Evolutionary conservation across 441 rosid species (phyloP), one percentile per base, ranked within the genome.

Genomic region (Adansonia madagascariensis): DNA sequence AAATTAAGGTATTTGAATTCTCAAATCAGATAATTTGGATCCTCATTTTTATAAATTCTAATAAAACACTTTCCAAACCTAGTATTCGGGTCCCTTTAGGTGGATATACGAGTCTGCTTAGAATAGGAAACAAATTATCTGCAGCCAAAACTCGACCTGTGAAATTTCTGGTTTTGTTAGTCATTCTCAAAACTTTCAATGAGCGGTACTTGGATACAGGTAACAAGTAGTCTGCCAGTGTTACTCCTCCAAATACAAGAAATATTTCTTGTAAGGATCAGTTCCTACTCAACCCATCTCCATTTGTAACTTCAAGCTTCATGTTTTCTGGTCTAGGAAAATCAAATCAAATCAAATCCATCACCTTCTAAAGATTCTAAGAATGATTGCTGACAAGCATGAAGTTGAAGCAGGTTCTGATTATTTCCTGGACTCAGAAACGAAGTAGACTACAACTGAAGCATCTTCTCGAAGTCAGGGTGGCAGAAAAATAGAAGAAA

Each of bases 361-460:
- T 22, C 8, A 20, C 73, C 72, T 69, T 69, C 8, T 41, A 43
- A 14, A 71, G 49, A 35, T 56, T 17, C 8, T 3, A 9, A 74
- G 15, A 73, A 84, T 82, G 87, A 57, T 59, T 57, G n/a, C 64
- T 8, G 10, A 18, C 59, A 73, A 65, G 55, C 18, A 74, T 71
- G 82, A 56, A 77, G 35, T 22, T 18, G 82, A 81, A 77, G 77
- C 82, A 83, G 84, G 83, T 63, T 59, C 79, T 66, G 66, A 67
- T 20, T 49, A 8, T 76, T 81, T 81, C 79, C 24, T 56, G 66
- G 57, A 62, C 44, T 80, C 83, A 55, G 73, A 79, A 46, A 57
- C 55, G 41, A 46, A 68, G 76, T 78, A 85, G 9, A 68, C 53
- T 68, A 78, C 79, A 79, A 84, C 83, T 11, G 80, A 66, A 5